Percentiles rank a stretch among this genome's conserved stretches.
These are phyloP conservation scores for Coprinellus micaceus DNA, from an alignment of 768 basidiomycete genomes.

Conservation along the genomic window DNA sequence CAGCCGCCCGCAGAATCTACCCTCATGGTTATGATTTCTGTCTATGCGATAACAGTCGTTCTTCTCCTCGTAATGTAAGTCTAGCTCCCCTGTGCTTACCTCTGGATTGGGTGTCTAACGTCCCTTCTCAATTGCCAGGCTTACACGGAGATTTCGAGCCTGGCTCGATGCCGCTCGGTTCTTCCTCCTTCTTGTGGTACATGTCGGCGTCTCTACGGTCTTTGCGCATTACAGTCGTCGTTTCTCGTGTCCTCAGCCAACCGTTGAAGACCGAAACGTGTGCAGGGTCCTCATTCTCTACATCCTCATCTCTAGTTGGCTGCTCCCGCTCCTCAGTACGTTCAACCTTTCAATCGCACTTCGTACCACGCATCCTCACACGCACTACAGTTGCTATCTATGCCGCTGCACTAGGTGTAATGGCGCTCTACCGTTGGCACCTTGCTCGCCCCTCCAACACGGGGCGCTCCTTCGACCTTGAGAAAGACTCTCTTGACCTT, in stretches of 20 bases:
- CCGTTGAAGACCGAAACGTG: conserved; percentile 20
- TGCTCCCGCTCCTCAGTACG: conserved; percentile 24
- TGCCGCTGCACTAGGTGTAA: conserved; percentile 34
- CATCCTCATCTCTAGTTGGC: conserved; percentile 23
- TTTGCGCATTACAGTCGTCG: conserved; percentile 20
- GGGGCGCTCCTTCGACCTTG: not conserved
- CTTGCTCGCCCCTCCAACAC: not conserved
- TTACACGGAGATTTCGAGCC: conserved; percentile 23
- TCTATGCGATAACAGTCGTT: conserved; percentile 23
- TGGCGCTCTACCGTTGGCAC: conserved; percentile 31
- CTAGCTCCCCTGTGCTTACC: too few relatives aligned
- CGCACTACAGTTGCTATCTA: conserved; percentile 39
- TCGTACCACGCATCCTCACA: not conserved
- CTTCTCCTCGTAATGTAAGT: conserved; percentile 28
- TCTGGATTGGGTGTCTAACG: not conserved
- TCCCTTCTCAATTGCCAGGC: conserved; percentile 14
- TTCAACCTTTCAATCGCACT: not conserved
- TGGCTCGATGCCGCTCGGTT: conserved; percentile 31
- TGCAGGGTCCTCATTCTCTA: conserved; percentile 20
- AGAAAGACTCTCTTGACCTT: not conserved
- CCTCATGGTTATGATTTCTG: conserved; percentile 24
- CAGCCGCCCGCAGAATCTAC: conserved; percentile 18
- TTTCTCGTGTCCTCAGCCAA: conserved; percentile 20
- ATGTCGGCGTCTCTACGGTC: conserved; percentile 21
- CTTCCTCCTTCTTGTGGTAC: conserved; percentile 20